These are phyloP conservation scores for Hydrangea macrophylla DNA, from an alignment of 148 eudicot genomes.

Conservation along the genomic window DNA sequence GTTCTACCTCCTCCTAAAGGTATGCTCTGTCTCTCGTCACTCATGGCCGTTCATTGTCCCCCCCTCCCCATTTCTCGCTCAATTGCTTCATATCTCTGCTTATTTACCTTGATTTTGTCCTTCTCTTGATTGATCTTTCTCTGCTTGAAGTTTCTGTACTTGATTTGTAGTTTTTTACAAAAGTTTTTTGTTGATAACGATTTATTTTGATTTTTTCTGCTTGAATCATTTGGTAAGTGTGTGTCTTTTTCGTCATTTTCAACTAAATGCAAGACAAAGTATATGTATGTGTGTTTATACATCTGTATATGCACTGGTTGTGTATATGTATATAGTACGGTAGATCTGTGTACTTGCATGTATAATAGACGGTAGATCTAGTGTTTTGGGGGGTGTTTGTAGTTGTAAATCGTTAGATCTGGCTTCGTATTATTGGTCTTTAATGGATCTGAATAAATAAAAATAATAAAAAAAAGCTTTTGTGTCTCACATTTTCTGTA, in stretches of 20 bases:
- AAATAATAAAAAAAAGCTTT: neutral
- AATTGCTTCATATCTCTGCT: neutral
- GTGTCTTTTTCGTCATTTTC: neutral
- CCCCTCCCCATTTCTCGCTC: neutral
- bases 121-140: neutral
- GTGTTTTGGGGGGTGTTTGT: neutral
- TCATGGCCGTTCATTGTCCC: neutral
- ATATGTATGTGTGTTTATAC: neutral
- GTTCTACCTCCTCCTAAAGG: slow-evolving; percentile 20
- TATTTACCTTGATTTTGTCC: neutral
- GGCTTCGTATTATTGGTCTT: neutral
- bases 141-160: neutral
- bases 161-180: neutral
- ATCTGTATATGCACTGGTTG: neutral
- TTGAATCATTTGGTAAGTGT: neutral
- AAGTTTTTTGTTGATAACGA: neutral
- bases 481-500: neutral
- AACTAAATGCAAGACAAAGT: too few species aligned
- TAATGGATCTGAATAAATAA: neutral
- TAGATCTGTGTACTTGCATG: neutral
- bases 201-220: neutral
- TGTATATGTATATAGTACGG: neutral
- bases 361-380: neutral
- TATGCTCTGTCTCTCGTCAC: neutral
- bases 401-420: slow-evolving; percentile 17